phyloP scores from a whole-genome alignment of 2,329 filamentous ascomycete species.

The Lachnellula suecica region DNA sequence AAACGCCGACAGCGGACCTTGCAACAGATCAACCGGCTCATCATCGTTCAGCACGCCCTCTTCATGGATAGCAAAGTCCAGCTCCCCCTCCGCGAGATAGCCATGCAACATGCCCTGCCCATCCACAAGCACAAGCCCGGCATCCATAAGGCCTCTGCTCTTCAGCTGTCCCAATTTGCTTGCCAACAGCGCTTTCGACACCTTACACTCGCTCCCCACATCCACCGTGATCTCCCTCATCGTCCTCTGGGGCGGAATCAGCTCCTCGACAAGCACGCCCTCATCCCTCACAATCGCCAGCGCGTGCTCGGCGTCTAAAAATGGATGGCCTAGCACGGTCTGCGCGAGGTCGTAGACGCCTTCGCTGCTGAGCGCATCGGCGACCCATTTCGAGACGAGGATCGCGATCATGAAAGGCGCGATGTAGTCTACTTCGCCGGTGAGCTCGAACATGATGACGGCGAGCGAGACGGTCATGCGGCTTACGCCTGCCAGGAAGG shows the following conservation, averaged over 20 bases:
- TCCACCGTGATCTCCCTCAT: constrained; percentile 56
- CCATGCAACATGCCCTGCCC: constrained; percentile 47
- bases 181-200: constrained; percentile 39
- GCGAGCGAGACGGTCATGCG: constrained; percentile 58
- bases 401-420: constrained; percentile 60
- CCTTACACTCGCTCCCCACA: constrained; percentile 43
- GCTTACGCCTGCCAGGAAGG: constrained; percentile 57
- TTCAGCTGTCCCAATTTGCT: constrained; percentile 47
- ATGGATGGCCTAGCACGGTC: constrained; percentile 56
- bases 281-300: constrained; percentile 40
- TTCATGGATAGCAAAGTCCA: constrained; percentile 46
- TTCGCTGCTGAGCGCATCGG: constrained; percentile 51
- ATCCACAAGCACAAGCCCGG: constrained; percentile 55
- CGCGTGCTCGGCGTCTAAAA: constrained; percentile 52
- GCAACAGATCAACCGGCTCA: constrained; percentile 33
- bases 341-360: constrained; percentile 61
- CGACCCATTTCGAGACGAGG: constrained; percentile 57
- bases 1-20: constrained; percentile 42
- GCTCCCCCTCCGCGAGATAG: constrained; percentile 53
- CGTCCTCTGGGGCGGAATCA: constrained; percentile 52
- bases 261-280: constrained; percentile 40
- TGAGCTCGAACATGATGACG: constrained; percentile 63
- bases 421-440: constrained; percentile 56
- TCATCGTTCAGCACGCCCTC: constrained; percentile 20
- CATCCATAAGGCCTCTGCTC: constrained; percentile 53